phyloP scores from a whole-genome alignment of 768 basidiomycete species.

The Trametopsis cervina region DNA sequence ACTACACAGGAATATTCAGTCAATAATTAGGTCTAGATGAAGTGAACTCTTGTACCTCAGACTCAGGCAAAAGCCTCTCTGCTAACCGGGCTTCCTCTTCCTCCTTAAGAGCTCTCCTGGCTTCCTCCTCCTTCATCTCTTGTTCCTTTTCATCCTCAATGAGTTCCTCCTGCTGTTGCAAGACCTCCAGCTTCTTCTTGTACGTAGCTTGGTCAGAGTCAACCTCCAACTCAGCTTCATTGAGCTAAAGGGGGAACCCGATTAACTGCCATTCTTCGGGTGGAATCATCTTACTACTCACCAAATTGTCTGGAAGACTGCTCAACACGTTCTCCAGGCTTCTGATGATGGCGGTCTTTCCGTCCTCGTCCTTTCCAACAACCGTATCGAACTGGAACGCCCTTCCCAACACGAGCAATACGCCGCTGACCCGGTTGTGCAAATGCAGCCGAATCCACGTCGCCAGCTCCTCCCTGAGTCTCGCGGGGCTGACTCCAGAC shows the following conservation, averaged over 20 bases:
- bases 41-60: slow-evolving; percentile 51
- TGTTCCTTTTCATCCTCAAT: slow-evolving; percentile 99
- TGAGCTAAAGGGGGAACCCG: no score
- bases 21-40: not conserved
- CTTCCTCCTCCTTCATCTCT: slow-evolving; percentile 90
- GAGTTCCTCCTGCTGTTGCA: slow-evolving; percentile 98
- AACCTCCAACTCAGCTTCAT: slow-evolving; percentile 95
- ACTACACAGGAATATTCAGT: slow-evolving; percentile 29
- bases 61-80: slow-evolving; percentile 79
- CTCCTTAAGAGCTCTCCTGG: slow-evolving; percentile 77
- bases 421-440: slow-evolving; percentile 87
- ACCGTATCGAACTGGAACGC: slow-evolving; percentile 91
- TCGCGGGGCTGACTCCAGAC: slow-evolving; percentile 76
- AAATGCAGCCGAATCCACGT: slow-evolving; percentile 94
- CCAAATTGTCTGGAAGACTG: slow-evolving; percentile 90
- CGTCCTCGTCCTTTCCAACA: slow-evolving; percentile 68
- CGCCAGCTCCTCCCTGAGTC: slow-evolving; percentile 81
- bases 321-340: slow-evolving; percentile 87
- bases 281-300: slow-evolving; percentile 44
- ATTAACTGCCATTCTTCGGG: not conserved
- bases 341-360: slow-evolving; percentile 72
- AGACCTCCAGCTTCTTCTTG: slow-evolving; percentile 96
- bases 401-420: slow-evolving; percentile 86
- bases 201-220: slow-evolving; percentile 91
- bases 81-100: slow-evolving; percentile 66